A percentile compares a stretch with the other conserved stretches of the same genome.
phyloP scores from a whole-genome alignment of 2,329 filamentous ascomycete species.

The Botryosphaeria agaves region DNA sequence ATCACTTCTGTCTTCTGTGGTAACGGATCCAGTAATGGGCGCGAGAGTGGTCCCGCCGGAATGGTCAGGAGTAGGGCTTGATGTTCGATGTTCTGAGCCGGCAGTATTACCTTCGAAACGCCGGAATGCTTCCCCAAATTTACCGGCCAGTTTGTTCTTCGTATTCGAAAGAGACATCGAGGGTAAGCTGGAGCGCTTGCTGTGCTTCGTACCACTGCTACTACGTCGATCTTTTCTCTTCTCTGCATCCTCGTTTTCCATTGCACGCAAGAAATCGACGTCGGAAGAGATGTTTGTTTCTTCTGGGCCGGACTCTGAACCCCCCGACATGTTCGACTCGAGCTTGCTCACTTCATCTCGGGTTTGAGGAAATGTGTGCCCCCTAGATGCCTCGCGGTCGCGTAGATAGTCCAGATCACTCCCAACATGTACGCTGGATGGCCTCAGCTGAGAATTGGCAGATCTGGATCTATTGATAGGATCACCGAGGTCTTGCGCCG shows the following conservation, averaged over 20 bases:
- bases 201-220: constrained; percentile 39
- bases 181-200: constrained; percentile 57
- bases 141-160: constrained; percentile 70
- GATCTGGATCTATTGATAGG: constrained; percentile 42
- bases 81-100: constrained; percentile 18
- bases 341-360: constrained; percentile 10
- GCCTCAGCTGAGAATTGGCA: constrained; percentile 49
- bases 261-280: constrained; percentile 63
- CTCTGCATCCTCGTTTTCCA: constrained; percentile 44
- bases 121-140: constrained; percentile 87
- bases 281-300: constrained; percentile 58
- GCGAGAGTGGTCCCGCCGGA: constrained; percentile 23
- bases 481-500: constrained; percentile 42
- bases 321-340: constrained; percentile 10
- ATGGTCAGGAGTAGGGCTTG: constrained; percentile 20
- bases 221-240: constrained; percentile 38
- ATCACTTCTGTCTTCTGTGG: constrained; percentile 50
- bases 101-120: constrained; percentile 53
- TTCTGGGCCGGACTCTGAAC: constrained; percentile 32
- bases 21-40: constrained; percentile 61
- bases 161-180: constrained; percentile 52
- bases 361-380: constrained; percentile 17
- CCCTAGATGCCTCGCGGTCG: constrained; percentile 47
- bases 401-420: constrained; percentile 69
- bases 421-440: constrained; percentile 68